These are phyloP conservation scores for Hygrophoropsis aurantiaca DNA, from an alignment of 768 basidiomycete species.

Conservation along the genomic window DNA sequence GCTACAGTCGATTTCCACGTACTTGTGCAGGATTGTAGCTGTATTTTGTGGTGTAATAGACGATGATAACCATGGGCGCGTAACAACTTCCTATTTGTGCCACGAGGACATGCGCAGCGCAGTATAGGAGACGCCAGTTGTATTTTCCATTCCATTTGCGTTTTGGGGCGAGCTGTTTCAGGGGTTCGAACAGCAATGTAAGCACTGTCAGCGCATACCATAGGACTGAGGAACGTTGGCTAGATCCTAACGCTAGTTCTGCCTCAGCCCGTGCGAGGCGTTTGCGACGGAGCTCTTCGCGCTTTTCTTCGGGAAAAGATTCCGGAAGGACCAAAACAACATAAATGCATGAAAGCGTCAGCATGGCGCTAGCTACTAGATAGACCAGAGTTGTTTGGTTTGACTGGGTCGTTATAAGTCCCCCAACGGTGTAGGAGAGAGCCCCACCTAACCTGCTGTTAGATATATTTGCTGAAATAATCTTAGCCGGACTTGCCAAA, in stretches of 20 bases:
- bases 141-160: constrained; percentile 13
- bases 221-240: not conserved
- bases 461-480: not conserved
- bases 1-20: not conserved
- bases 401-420: constrained; percentile 25
- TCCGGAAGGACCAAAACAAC: constrained; percentile 26
- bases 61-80: constrained; percentile 13
- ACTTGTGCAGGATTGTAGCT: constrained; percentile 28
- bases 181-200: constrained; percentile 17
- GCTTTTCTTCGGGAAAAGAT: constrained; percentile 26
- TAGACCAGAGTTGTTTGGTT: constrained; percentile 22
- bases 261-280: not conserved
- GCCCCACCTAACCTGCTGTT: constrained; percentile 17
- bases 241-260: not conserved
- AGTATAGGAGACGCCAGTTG: constrained; percentile 30
- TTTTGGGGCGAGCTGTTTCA: constrained; percentile 20
- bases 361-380: constrained; percentile 14
- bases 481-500: constrained; percentile 18
- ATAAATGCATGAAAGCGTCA: constrained; percentile 19
- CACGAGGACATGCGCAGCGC: constrained; percentile 25
- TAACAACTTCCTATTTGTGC: constrained; percentile 15
- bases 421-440: constrained; percentile 28
- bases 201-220: too few relatives aligned
- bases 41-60: constrained; percentile 24
- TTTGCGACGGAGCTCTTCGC: constrained; percentile 14